Evolutionary conservation across 1,139 yeast genomes (phyloP).

Genomic region (Magnusiomyces tetraspermus): DNA sequence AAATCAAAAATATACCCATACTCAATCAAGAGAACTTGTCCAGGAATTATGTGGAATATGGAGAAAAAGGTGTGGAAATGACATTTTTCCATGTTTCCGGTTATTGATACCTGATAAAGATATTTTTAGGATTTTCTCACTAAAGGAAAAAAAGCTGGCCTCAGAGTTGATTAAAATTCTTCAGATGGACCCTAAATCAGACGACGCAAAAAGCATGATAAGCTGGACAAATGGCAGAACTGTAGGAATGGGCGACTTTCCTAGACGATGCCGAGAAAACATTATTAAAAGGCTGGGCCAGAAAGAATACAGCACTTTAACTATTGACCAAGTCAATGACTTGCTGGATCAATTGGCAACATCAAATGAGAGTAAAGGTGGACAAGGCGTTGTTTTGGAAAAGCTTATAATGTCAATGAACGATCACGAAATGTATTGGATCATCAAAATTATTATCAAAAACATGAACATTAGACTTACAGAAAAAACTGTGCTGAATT

Average conservation of each 20-base stretch:
- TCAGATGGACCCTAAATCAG: slow-evolving; percentile 43
- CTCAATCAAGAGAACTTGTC: background rate
- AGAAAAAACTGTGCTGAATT: slow-evolving; percentile 50
- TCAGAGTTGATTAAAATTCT: slow-evolving; percentile 32
- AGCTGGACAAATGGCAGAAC: slow-evolving; percentile 38
- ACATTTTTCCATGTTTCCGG: slow-evolving; percentile 5
- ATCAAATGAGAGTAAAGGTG: slow-evolving; percentile 4
- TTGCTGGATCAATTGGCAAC: slow-evolving; percentile 43
- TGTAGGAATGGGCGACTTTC: slow-evolving; percentile 35
- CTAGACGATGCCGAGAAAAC: slow-evolving; percentile 34
- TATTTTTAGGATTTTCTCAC: background rate
- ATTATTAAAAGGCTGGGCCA: slow-evolving; percentile 35
- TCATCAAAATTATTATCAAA: slow-evolving; percentile 58
- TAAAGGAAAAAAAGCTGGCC: slow-evolving; percentile 1
- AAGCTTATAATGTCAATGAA: slow-evolving; percentile 35
- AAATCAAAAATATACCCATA: background rate
- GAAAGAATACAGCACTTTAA: slow-evolving; percentile 31
- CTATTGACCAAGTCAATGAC: slow-evolving; percentile 51
- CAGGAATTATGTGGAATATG: background rate
- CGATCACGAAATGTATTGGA: slow-evolving; percentile 59
- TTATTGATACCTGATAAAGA: slow-evolving; percentile 1
- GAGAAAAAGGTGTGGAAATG: slow-evolving; percentile 1
- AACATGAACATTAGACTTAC: slow-evolving; percentile 39
- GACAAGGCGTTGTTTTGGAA: background rate
- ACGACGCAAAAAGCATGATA: slow-evolving; percentile 39